Evolutionary conservation across 768 basidiomycete genomes (phyloP).

Genomic region (Pisolithus tinctorius): DNA sequence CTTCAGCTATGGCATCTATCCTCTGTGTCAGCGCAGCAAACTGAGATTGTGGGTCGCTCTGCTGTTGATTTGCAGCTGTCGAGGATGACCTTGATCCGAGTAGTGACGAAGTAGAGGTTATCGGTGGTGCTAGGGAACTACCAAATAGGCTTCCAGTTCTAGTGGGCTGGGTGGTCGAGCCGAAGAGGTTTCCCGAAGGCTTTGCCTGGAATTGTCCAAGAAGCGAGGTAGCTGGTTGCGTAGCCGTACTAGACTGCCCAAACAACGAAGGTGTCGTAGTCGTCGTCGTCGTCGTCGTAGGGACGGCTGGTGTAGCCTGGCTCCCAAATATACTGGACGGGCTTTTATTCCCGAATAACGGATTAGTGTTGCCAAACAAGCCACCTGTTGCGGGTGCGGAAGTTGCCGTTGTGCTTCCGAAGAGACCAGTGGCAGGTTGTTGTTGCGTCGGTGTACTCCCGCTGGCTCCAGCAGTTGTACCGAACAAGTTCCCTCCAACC

Average conservation of each 20-base stretch:
- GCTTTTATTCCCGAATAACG: conserved; percentile 31
- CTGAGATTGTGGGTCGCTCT: conserved; percentile 57
- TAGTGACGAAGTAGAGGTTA: conserved; percentile 28
- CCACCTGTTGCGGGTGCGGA: conserved; percentile 15
- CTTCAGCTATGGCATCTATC: conserved; percentile 57
- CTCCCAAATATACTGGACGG: conserved; percentile 23
- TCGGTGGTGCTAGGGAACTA: conserved; percentile 25
- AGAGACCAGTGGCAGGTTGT: conserved; percentile 18
- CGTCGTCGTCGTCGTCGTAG: conserved; percentile 4
- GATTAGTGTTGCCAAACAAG: conserved; percentile 24
- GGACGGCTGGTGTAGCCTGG: conserved; percentile 17
- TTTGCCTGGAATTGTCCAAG: conserved; percentile 19
- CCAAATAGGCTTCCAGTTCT: conserved; percentile 31
- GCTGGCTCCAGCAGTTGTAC: conserved; percentile 18
- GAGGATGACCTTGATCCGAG: conserved; percentile 27
- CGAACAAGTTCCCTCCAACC: conserved; percentile 15
- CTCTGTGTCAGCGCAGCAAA: conserved; percentile 46
- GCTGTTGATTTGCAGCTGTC: conserved; percentile 35
- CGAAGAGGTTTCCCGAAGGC: conserved; percentile 24
- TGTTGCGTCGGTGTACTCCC: conserved; percentile 11
- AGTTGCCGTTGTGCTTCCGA: conserved; percentile 18
- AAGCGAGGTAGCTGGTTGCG: conserved; percentile 13
- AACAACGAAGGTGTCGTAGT: conserved; percentile 24
- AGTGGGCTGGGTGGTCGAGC: conserved; percentile 19
- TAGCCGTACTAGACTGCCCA: conserved; percentile 17